Percentiles rank a stretch among this genome's conserved stretches.
These are phyloP conservation scores for Hypoxylon sp. DNA, from an alignment of 2,329 filamentous ascomycete species.

Conservation along the genomic window DNA sequence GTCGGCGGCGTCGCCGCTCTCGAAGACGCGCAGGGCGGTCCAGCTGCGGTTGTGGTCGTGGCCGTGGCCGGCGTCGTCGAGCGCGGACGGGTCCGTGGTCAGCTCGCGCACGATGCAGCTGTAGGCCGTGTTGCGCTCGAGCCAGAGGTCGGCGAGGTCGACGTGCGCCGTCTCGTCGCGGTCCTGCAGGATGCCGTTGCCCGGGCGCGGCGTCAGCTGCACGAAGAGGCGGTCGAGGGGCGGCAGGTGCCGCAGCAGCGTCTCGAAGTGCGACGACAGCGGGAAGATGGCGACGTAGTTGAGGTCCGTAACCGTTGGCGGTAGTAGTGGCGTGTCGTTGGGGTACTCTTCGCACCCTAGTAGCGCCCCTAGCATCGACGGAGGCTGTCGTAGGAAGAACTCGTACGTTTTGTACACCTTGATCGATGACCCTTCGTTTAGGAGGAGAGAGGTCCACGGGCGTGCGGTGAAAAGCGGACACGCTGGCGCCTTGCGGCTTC, in stretches of 20 bases:
- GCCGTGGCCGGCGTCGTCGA: too few relatives aligned
- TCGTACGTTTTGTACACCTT: slow-evolving; percentile 75
- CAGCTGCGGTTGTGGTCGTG: slow-evolving; percentile 46
- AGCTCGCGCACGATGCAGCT: slow-evolving; percentile 54
- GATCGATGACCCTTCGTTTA: slow-evolving; percentile 81
- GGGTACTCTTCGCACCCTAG: slow-evolving; percentile 52
- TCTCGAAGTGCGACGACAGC: slow-evolving; percentile 65
- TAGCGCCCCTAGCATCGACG: slow-evolving; percentile 65
- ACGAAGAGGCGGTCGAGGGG: slow-evolving; percentile 62
- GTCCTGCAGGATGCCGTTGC: slow-evolving; percentile 47
- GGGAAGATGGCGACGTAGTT: slow-evolving; percentile 74
- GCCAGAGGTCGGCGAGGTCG: slow-evolving; percentile 57
- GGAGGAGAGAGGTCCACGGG: slow-evolving; percentile 69
- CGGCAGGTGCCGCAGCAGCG: slow-evolving; percentile 57
- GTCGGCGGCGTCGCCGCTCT: slow-evolving; percentile 58
- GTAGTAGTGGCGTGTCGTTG: slow-evolving; percentile 50
- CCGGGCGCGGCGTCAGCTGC: slow-evolving; percentile 54
- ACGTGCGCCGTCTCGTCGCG: slow-evolving; percentile 50
- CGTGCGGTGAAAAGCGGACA: slow-evolving; percentile 63
- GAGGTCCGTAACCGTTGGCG: slow-evolving; percentile 56
- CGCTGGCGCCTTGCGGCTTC: slow-evolving; percentile 30
- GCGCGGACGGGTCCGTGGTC: too few relatives aligned
- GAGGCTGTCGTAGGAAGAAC: slow-evolving; percentile 71
- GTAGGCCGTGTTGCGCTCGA: slow-evolving; percentile 62
- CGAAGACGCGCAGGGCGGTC: slow-evolving; percentile 55